These are phyloP conservation scores for Mycena venus DNA, from an alignment of 768 basidiomycete species.

Conservation along the genomic window DNA sequence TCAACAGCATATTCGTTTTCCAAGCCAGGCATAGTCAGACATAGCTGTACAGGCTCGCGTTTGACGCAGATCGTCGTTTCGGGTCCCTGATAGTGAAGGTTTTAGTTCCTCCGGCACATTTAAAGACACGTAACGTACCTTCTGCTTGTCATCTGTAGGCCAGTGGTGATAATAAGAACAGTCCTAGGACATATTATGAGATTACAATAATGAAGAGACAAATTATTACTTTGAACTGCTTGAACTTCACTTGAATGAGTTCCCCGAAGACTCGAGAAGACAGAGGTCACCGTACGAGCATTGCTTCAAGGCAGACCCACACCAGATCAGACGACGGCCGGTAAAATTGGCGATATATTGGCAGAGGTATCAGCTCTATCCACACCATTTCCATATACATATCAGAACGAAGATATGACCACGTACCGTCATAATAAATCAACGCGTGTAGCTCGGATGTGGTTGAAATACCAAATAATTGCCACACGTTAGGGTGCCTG, in stretches of 20 bases:
- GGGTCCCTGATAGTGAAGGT: neutral
- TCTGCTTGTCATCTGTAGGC: neutral
- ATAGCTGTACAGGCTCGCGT: neutral
- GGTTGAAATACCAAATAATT: neutral
- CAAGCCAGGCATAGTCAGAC: neutral
- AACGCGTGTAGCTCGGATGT: neutral
- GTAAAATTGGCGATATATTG: neutral
- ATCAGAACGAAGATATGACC: too few relatives aligned
- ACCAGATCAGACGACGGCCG: neutral
- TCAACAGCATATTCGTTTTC: neutral
- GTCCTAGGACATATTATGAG: neutral
- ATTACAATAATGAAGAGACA: neutral
- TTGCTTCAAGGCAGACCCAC: neutral
- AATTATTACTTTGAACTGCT: conserved; percentile 4
- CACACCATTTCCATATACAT: too few relatives aligned
- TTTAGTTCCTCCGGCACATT: neutral
- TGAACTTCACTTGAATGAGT: neutral
- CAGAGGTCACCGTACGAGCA: neutral
- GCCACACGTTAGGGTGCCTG: conserved; percentile 1
- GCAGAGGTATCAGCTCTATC: conserved; percentile 1
- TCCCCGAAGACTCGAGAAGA: neutral
- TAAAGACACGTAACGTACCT: too few relatives aligned
- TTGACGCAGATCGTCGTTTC: neutral
- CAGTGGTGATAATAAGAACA: neutral
- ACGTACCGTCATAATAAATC: neutral